phyloP scores from a whole-genome alignment of 164 flowering plant genomes.

The Nymphaea colorata region DNA sequence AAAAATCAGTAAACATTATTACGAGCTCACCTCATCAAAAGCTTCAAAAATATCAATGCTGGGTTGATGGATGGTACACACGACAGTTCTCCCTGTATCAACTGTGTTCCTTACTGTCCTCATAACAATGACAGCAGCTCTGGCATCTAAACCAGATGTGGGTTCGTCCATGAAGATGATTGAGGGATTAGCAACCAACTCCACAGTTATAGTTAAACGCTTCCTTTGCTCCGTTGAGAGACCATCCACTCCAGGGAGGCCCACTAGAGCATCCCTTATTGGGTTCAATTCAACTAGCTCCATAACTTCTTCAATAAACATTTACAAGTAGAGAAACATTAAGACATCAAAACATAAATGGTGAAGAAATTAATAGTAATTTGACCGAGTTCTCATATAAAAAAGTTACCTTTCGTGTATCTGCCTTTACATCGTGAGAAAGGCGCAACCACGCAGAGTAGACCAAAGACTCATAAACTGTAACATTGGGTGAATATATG shows the following conservation, averaged over 20 bases:
- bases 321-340: conserved; percentile 10
- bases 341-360: background rate
- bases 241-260: conserved; percentile 55
- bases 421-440: conserved; percentile 27
- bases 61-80: conserved; percentile 75
- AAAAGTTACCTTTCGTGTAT: conserved; percentile 25
- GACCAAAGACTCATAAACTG: conserved; percentile 48
- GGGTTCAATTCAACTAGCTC: conserved; percentile 45
- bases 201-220: conserved; percentile 66
- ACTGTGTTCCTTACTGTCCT: conserved; percentile 61
- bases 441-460: conserved; percentile 68
- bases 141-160: conserved; percentile 59
- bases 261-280: conserved; percentile 41
- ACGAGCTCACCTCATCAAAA: conserved; percentile 48
- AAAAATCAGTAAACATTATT: too few species aligned
- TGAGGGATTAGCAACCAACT: conserved; percentile 67
- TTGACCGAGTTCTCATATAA: too few species aligned
- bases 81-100: conserved; percentile 64
- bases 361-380: too few species aligned
- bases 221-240: conserved; percentile 68
- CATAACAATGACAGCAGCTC: conserved; percentile 75
- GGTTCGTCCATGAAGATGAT: conserved; percentile 70
- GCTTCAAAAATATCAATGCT: conserved; percentile 73
- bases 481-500: conserved; percentile 55
- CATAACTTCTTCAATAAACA: conserved; percentile 59